Base-by-base conservation (phyloP, 345 rosid species). In the Rubroshorea leprosula region DNA sequence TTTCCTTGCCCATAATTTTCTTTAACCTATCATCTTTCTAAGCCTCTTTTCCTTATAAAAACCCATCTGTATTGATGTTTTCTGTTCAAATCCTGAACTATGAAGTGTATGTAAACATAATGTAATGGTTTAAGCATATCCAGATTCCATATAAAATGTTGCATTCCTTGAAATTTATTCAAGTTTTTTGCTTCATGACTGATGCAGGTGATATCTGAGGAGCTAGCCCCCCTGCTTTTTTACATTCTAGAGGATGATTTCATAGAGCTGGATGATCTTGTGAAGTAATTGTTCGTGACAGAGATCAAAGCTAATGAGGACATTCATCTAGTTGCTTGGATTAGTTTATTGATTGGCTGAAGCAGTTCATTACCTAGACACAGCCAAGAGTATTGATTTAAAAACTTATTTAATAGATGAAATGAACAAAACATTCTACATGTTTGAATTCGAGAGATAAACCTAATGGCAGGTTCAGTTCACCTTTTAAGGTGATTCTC, bases 191-290 rank as follows among this genome's bases (percentile, higher is more conserved):
- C 31, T 6, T 19, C 16, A 19, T 46, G 24, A 49, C 45, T 68
- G 45, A 1, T 63, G 68, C 64, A 76, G 89, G 78, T 63, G 68
- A 39, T 51, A 23, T 56, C 69, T 66, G 59, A 50, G 63, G 58
- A 51, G 62, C 54, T 52, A 39, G 22, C 57, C 27, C 17, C 52
- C 4, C 20, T 51, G 31, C 54, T 46, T 18, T 56, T 71, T 14
- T 23, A n/a, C 23, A 23, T 57, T 80, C 26, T 66, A 17, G 72
- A 58, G 23, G 81, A 58, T 35, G 78, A 80, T 68, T 78, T 67
- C 27, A 46, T 78, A 31, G 86, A 76, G 67, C 26, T 80, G 58
- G 66, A 78, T 22, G 83, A 83, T 72, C 74, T 78, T 44, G 15
- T 58, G 56, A 23, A 27, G 49, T 56, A 68, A 71, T 57, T 57